Evolutionary conservation across 140 eudicot species (phyloP).

Genomic region (Cichorium intybus): DNA sequence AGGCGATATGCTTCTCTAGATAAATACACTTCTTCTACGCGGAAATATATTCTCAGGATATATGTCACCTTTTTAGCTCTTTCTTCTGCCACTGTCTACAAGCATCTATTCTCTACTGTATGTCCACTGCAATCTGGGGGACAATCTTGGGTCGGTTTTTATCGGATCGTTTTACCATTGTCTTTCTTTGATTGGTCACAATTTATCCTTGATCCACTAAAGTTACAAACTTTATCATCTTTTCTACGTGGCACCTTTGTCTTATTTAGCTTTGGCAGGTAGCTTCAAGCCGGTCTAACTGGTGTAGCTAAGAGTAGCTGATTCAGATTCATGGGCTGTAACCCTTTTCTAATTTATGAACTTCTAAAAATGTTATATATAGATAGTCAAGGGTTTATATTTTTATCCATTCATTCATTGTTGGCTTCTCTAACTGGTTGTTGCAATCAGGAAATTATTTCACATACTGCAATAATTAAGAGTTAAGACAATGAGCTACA

Average conservation of each 20-base stretch:
- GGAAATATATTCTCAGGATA: slow-evolving; percentile 34
- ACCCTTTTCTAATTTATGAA: slow-evolving; percentile 27
- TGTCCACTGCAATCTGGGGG: slow-evolving; percentile 23
- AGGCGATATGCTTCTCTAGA: slow-evolving; percentile 3
- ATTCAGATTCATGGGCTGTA: slow-evolving; percentile 22
- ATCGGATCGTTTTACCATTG: slow-evolving; percentile 18
- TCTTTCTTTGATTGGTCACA: slow-evolving; percentile 27
- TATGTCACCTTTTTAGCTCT: slow-evolving; percentile 16
- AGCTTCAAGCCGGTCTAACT: slow-evolving; percentile 33
- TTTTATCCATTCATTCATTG: slow-evolving; percentile 26
- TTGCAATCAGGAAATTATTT: slow-evolving; percentile 10
- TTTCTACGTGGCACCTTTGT: slow-evolving; percentile 32
- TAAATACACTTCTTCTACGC: slow-evolving; percentile 32
- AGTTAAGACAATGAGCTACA: slow-evolving; percentile 57
- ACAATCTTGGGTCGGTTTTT: slow-evolving; percentile 28
- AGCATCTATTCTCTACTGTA: slow-evolving; percentile 29
- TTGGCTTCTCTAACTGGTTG: slow-evolving; percentile 26
- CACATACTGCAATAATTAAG: slow-evolving; percentile 22
- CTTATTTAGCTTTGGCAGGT: slow-evolving; percentile 27
- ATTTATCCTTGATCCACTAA: slow-evolving; percentile 20
- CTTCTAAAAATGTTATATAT: slow-evolving; percentile 38
- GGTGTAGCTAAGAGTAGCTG: slow-evolving; percentile 35
- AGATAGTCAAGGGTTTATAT: slow-evolving; percentile 20
- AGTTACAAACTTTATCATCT: slow-evolving; percentile 22
- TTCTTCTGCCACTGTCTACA: slow-evolving; percentile 31